Evolutionary conservation across 306 rosid genomes (phyloP), one percentile per base, ranked within the genome.

Genomic region (Ormosia emarginata): DNA sequence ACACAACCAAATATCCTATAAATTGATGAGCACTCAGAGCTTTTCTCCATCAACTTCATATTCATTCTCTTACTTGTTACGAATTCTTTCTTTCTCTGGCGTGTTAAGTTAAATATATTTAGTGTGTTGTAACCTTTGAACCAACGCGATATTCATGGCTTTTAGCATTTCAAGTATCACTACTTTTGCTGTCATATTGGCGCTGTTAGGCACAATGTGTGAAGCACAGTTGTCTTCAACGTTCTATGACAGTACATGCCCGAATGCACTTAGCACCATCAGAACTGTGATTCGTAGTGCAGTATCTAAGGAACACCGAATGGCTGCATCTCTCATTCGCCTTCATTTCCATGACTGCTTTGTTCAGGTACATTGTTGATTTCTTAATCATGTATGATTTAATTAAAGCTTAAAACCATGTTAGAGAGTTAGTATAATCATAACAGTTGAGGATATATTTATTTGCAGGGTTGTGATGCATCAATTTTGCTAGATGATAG

Each of bases 391-490:
- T 24, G 24, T 24, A 24, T 24, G 24, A 24, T 24, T 24, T 24
- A 24, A 24, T 24, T 24, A 24, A 24, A 24, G 24, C 24, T 24
- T 24, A 24, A 24, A 24, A 24, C 24, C 24, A 24, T 24, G 24
- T 24, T 24, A 24, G 24, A 24, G 0, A 24, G 24, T 24, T 24
- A 24, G 24, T 24, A 24, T 24, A 24, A 24, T 24, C 24, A 24
- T 24, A 24, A 24, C 24, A 24, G 24, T 24, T 24, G 24, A 24
- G 24, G 24, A 24, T 24, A 24, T 18, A 15, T 32, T 1, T 8
- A 14, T 4, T 32, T 86, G 77, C 71, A 66, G 84, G 94, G 97
- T 5, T 92, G 94, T 61, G 94, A 92, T 86, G 94, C 89, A 3
- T 86, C 90, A 17, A 80, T 86, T 43, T 71, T 86, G 36, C 83